A percentile compares a stretch with the other conserved stretches of the same genome.
These are phyloP conservation scores for Escovopsis sp. DNA, from an alignment of 2,329 filamentous ascomycete species.

Conservation along the genomic window DNA sequence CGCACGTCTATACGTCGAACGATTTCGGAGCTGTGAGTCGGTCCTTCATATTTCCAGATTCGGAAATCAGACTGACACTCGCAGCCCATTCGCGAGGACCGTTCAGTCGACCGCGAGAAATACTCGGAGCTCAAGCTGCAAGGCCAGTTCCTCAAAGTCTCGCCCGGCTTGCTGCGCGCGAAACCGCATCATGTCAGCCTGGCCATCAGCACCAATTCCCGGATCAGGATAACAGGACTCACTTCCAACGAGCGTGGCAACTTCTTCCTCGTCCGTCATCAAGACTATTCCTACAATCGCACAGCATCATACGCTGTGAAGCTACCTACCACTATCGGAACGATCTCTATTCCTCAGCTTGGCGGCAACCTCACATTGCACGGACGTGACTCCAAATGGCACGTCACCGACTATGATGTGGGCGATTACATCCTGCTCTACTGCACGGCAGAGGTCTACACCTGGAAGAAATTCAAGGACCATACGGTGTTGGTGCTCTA, in stretches of 20 bases:
- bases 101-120: slow-evolving; percentile 55
- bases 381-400: slow-evolving; percentile 52
- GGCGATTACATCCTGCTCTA: slow-evolving; percentile 47
- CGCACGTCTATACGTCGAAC: slow-evolving; percentile 46
- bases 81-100: slow-evolving; percentile 48
- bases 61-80: slow-evolving; percentile 11
- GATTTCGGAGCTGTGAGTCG: slow-evolving; percentile 33
- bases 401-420: slow-evolving; percentile 51
- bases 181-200: slow-evolving; percentile 34
- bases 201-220: slow-evolving; percentile 33
- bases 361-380: slow-evolving; percentile 41
- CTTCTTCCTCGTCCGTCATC: slow-evolving; percentile 55
- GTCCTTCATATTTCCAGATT: too few relatives aligned
- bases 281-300: slow-evolving; percentile 43
- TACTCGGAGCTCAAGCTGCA: slow-evolving; percentile 67
- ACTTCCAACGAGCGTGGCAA: slow-evolving; percentile 35
- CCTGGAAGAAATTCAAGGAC: slow-evolving; percentile 48
- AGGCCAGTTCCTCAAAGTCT: slow-evolving; percentile 60
- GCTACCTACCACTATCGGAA: slow-evolving; percentile 43
- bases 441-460: slow-evolving; percentile 55
- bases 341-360: slow-evolving; percentile 42
- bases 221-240: slow-evolving; percentile 47
- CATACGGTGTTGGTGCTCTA: slow-evolving; percentile 50
- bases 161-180: slow-evolving; percentile 52
- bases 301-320: slow-evolving; percentile 49